These are phyloP conservation scores for Begonia loranthoides DNA, from an alignment of 306 rosid genomes.

Conservation along the genomic window DNA sequence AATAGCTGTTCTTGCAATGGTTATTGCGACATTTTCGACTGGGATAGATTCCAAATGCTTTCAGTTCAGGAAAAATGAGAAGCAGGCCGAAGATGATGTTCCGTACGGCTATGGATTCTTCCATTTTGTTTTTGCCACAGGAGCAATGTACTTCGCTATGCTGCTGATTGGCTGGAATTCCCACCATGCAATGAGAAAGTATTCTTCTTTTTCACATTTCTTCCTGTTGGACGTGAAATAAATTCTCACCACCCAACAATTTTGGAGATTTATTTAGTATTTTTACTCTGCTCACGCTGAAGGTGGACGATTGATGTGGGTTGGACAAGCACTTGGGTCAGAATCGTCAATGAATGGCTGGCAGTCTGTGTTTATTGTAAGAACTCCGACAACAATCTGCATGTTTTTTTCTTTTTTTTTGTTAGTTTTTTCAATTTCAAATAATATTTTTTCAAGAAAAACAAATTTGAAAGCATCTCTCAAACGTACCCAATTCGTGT, in stretches of 20 bases:
- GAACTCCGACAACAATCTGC: conserved; percentile 9
- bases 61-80: conserved; percentile 59
- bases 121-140: conserved; percentile 90
- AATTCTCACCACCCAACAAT: not conserved
- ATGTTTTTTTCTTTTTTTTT: not conserved
- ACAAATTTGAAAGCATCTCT: too few relatives aligned
- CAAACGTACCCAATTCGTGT: not conserved
- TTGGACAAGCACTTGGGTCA: conserved; percentile 97
- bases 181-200: conserved; percentile 69
- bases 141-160: conserved; percentile 99
- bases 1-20: conserved; percentile 59
- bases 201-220: conserved; percentile 10
- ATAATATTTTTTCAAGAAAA: not conserved
- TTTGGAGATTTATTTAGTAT: not conserved
- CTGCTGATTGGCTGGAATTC: conserved; percentile 83
- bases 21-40: conserved; percentile 82
- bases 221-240: not conserved
- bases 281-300: not conserved
- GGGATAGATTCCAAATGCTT: conserved; percentile 92
- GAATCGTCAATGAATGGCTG: conserved; percentile 89
- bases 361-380: conserved; percentile 88
- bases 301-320: conserved; percentile 98
- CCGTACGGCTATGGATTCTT: conserved; percentile 99
- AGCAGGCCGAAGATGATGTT: conserved; percentile 55
- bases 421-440: not conserved